These are phyloP conservation scores for Pichia norvegensis DNA, from an alignment of 1,139 yeast species.

Conservation along the genomic window DNA sequence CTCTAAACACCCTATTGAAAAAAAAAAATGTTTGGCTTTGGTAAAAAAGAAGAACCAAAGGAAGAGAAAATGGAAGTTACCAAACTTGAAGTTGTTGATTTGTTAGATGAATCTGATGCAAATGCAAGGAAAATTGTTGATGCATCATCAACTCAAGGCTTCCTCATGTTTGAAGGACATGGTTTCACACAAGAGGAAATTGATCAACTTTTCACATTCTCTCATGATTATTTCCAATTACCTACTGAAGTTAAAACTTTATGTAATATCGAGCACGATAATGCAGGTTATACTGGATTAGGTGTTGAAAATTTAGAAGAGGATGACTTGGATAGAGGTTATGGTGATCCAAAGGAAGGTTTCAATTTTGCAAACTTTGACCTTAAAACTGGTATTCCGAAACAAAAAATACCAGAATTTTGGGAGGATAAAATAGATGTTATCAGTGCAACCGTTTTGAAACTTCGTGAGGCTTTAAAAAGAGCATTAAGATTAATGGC, in stretches of 20 bases:
- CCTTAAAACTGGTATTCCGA: slow-evolving; percentile 35
- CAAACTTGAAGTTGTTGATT: slow-evolving; percentile 38
- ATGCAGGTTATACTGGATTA: slow-evolving; percentile 44
- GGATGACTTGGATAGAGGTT: slow-evolving; percentile 32
- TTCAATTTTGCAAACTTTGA: slow-evolving; percentile 39
- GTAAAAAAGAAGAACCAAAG: neutral
- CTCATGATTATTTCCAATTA: slow-evolving; percentile 38
- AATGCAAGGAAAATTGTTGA: slow-evolving; percentile 38
- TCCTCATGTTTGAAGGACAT: slow-evolving; percentile 50
- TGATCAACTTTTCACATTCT: slow-evolving; percentile 34
- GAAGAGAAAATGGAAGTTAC: slow-evolving; percentile 20
- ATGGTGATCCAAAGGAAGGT: slow-evolving; percentile 43
- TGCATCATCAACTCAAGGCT: slow-evolving; percentile 50
- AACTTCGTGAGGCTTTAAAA: slow-evolving; percentile 35
- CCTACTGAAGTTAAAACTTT: slow-evolving; percentile 35
- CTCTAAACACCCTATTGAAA: too few relatives aligned
- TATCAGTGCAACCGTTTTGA: slow-evolving; percentile 31
- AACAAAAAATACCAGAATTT: slow-evolving; percentile 36
- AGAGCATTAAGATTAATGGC: slow-evolving; percentile 40
- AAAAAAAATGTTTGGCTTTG: neutral
- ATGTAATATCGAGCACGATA: slow-evolving; percentile 34
- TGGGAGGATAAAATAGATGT: slow-evolving; percentile 30
- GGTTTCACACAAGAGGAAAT: slow-evolving; percentile 42
- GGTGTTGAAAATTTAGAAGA: slow-evolving; percentile 52
- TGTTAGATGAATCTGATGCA: slow-evolving; percentile 29